Evolutionary conservation across 1,139 yeast genomes (phyloP).

Genomic region (Blastobotrys serpentis): DNA sequence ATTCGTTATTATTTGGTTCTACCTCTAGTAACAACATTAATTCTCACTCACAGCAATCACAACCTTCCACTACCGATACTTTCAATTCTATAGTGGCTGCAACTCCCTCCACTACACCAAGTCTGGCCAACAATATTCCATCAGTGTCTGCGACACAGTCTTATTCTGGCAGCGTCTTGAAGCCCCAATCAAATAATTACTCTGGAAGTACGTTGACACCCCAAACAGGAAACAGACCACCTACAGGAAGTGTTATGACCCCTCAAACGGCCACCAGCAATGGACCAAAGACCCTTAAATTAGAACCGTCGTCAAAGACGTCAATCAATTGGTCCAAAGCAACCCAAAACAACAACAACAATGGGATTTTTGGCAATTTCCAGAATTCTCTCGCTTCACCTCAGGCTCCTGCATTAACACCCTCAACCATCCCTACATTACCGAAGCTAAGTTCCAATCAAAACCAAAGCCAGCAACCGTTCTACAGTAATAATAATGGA

Average conservation of each 20-base stretch:
- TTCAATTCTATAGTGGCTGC: neutral
- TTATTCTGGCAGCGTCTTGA: neutral
- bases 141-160: neutral
- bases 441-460: slow-evolving; percentile 10
- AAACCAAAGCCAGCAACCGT: slow-evolving; percentile 12
- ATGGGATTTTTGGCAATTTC: slow-evolving; percentile 1
- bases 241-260: slow-evolving; percentile 1
- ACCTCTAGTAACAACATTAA: neutral
- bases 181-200: slow-evolving; percentile 1
- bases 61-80: neutral
- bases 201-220: neutral
- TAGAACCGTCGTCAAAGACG: slow-evolving; percentile 5
- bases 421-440: slow-evolving; percentile 10
- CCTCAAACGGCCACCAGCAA: slow-evolving; percentile 18
- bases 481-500: too few relatives aligned
- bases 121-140: neutral
- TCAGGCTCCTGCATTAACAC: neutral
- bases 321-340: slow-evolving; percentile 13
- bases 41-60: neutral
- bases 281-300: slow-evolving; percentile 3
- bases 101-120: neutral
- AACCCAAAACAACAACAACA: slow-evolving; percentile 1
- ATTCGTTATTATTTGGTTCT: slow-evolving; percentile 15
- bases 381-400: neutral
- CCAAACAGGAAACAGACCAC: neutral